phyloP scores from a whole-genome alignment of 352 stramenopile species.

The Thalassiosira hispida region DNA sequence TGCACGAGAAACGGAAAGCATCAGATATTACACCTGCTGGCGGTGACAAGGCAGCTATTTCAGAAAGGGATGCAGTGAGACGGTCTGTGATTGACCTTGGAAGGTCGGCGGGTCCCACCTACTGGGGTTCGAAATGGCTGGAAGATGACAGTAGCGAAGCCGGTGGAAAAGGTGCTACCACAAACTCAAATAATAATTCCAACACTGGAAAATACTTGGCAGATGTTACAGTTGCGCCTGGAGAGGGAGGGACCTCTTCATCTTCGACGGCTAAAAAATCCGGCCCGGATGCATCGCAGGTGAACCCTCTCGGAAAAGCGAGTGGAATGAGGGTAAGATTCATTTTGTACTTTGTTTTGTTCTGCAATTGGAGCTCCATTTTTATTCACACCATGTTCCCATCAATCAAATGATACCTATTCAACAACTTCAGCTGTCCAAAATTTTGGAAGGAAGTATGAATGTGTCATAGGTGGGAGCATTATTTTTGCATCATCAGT shows the following conservation, averaged over 20 bases:
- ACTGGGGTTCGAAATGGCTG: constrained; percentile 48
- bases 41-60: background rate
- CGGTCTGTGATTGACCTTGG: constrained; percentile 44
- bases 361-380: background rate
- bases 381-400: background rate
- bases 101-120: constrained; percentile 22
- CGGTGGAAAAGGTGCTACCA: background rate
- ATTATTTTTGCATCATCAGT: background rate
- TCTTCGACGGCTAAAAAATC: constrained; percentile 15
- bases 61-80: constrained; percentile 29
- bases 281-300: background rate
- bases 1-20: constrained; percentile 41
- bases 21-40: constrained; percentile 1
- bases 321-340: constrained; percentile 46
- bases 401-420: constrained; percentile 4
- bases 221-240: constrained; percentile 11
- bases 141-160: background rate
- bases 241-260: constrained; percentile 5
- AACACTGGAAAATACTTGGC: constrained; percentile 13
- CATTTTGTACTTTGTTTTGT: constrained; percentile 6
- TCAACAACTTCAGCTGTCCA: constrained; percentile 23
- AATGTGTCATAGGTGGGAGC: constrained; percentile 31
- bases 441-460: constrained; percentile 62
- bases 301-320: constrained; percentile 36
- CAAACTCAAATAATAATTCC: constrained; percentile 11